These are phyloP conservation scores for Rhododendron vialii DNA, from an alignment of 148 eudicot species.

Conservation along the genomic window DNA sequence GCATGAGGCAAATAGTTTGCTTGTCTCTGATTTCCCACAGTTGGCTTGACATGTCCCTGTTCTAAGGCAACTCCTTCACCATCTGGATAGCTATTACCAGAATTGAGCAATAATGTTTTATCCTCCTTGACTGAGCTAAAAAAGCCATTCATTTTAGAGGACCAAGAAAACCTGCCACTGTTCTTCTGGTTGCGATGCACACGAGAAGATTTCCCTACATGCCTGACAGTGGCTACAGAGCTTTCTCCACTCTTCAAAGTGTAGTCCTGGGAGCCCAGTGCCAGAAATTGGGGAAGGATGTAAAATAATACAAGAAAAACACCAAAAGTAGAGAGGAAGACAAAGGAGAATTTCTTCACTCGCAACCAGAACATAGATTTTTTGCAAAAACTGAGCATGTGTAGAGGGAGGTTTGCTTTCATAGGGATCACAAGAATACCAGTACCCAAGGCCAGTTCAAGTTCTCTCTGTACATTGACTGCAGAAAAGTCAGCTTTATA, in stretches of 20 bases:
- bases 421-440: constrained; percentile 77
- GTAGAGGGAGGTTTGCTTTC: constrained; percentile 59
- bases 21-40: constrained; percentile 13
- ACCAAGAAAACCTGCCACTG: constrained; percentile 12
- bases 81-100: constrained; percentile 13
- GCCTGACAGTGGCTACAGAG: constrained; percentile 22
- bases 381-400: constrained; percentile 38
- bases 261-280: constrained; percentile 25
- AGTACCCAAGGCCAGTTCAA: constrained; percentile 55
- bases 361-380: constrained; percentile 46
- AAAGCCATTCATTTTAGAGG: constrained; percentile 28
- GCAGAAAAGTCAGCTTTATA: constrained; percentile 60
- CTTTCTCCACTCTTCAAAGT: constrained; percentile 26
- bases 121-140: constrained; percentile 23
- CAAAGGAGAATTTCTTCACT: constrained; percentile 30
- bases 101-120: constrained; percentile 10
- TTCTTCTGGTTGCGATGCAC: constrained; percentile 18
- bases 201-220: constrained; percentile 22
- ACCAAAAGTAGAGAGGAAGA: constrained; percentile 29
- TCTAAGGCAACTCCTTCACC: constrained; percentile 19
- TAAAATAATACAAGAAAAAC: constrained; percentile 30
- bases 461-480: constrained; percentile 53
- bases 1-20: constrained; percentile 8
- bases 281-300: constrained; percentile 27
- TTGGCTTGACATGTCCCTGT: constrained; percentile 11